phyloP scores from a whole-genome alignment of 768 basidiomycete species.

The Rhodotorula paludigena region DNA sequence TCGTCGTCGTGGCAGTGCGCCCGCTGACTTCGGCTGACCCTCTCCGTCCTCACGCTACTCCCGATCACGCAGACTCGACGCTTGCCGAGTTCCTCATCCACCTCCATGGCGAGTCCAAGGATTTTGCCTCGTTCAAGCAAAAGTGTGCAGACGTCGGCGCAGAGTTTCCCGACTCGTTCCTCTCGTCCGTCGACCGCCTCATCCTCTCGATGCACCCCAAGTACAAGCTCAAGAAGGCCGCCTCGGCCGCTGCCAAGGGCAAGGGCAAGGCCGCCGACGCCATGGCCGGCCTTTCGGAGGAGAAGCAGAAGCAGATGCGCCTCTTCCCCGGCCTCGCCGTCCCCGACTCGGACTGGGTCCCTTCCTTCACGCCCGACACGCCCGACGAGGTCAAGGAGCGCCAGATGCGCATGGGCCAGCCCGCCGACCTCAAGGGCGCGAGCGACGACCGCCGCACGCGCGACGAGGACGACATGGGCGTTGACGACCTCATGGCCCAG shows the following conservation, averaged over 20 bases:
- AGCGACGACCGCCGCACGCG: conserved; percentile 31
- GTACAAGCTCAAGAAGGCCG: conserved; percentile 59
- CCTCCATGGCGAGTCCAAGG: conserved; percentile 58
- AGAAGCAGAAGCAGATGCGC: conserved; percentile 67
- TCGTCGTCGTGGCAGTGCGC: not conserved
- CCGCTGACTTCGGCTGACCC: not conserved
- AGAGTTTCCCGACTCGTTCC: conserved; percentile 77
- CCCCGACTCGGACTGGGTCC: conserved; percentile 65
- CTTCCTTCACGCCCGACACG: conserved; percentile 48
- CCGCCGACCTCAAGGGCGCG: conserved; percentile 24
- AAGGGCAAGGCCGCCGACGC: conserved; percentile 40
- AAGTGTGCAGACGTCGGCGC: conserved; percentile 72
- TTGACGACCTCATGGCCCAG: conserved; percentile 81
- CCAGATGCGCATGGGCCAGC: conserved; percentile 22
- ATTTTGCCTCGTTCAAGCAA: conserved; percentile 68
- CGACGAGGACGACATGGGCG: conserved; percentile 54
- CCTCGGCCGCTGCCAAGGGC: conserved; percentile 36
- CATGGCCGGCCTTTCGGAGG: conserved; percentile 52
- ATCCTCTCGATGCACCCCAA: conserved; percentile 93
- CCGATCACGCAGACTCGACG: conserved; percentile 66
- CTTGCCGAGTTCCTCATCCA: conserved; percentile 91
- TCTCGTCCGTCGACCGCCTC: conserved; percentile 88
- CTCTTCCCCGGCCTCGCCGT: conserved; percentile 85
- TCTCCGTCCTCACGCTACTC: conserved; percentile 46
- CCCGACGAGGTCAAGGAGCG: conserved; percentile 40